Conservation (phyloP, 176 grass and related monocot genomes). For the Oryza rufipogon region DNA sequence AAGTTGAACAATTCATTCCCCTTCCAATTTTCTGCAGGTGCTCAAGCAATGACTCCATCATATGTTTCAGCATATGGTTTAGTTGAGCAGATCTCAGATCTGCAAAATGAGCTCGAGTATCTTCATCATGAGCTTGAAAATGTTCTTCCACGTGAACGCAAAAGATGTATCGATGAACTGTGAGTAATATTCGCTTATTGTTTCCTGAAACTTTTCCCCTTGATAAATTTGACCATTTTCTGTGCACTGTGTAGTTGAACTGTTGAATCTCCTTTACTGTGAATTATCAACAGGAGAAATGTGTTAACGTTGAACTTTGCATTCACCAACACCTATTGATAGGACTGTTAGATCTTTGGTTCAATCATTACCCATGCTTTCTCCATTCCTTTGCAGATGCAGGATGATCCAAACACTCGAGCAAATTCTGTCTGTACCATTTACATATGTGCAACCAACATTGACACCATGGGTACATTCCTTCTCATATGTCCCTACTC, state of each 20-base stretch:
- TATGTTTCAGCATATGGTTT: slow-evolving; percentile 91
- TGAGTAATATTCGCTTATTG: slow-evolving; percentile 42
- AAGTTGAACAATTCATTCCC: slow-evolving; percentile 27
- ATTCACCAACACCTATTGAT: background rate
- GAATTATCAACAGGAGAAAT: background rate
- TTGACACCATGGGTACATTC: slow-evolving; percentile 85
- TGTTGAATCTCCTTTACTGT: background rate
- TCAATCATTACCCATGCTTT: slow-evolving; percentile 1
- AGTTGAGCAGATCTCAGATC: slow-evolving; percentile 73
- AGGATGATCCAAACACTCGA: slow-evolving; percentile 73
- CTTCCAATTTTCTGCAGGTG: slow-evolving; percentile 48
- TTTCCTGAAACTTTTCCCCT: background rate
- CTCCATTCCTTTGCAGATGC: slow-evolving; percentile 59
- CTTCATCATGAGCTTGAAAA: slow-evolving; percentile 87
- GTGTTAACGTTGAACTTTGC: background rate
- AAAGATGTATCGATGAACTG: slow-evolving; percentile 78
- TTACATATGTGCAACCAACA: slow-evolving; percentile 63
- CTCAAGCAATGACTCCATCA: slow-evolving; percentile 52
- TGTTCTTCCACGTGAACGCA: slow-evolving; percentile 74
- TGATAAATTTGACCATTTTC: slow-evolving; percentile 13
- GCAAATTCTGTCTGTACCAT: slow-evolving; percentile 68
- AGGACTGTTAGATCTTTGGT: slow-evolving; percentile 13
- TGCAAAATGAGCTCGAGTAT: slow-evolving; percentile 64
- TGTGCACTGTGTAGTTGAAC: slow-evolving; percentile 14
- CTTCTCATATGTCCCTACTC: background rate